Evolutionary conservation across 179 eudicot genomes (phyloP).

Genomic region (Silene vulgaris): DNA sequence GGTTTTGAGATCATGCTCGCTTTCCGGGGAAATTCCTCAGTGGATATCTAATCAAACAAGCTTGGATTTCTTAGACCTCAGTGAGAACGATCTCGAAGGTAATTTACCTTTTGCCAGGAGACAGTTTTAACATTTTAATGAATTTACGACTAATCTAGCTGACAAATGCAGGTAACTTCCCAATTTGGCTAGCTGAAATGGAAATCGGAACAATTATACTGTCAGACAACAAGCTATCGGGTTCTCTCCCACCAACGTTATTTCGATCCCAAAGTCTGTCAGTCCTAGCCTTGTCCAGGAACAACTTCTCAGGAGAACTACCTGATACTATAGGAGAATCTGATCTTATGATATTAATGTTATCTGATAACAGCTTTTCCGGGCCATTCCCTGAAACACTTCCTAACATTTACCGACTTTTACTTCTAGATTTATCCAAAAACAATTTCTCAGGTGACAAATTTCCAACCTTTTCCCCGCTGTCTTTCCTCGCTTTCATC

Average conservation of each 20-base stretch:
- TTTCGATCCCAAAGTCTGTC: slow-evolving; percentile 43
- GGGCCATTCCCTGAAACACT: slow-evolving; percentile 50
- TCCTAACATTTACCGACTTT: slow-evolving; percentile 38
- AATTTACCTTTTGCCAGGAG: slow-evolving; percentile 25
- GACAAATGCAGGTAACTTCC: slow-evolving; percentile 25
- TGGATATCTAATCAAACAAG: slow-evolving; percentile 51
- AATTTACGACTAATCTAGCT: background rate
- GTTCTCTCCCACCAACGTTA: slow-evolving; percentile 45
- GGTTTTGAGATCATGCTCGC: slow-evolving; percentile 38
- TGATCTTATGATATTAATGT: slow-evolving; percentile 45
- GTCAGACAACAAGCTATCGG: slow-evolving; percentile 49
- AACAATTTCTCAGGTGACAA: slow-evolving; percentile 47
- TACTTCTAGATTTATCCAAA: slow-evolving; percentile 49
- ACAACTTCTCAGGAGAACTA: slow-evolving; percentile 50
- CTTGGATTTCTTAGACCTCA: slow-evolving; percentile 44
- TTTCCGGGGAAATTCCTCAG: slow-evolving; percentile 40
- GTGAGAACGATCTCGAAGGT: slow-evolving; percentile 43
- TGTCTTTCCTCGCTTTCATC: slow-evolving; percentile 42
- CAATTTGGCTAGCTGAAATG: slow-evolving; percentile 53
- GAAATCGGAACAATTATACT: slow-evolving; percentile 45
- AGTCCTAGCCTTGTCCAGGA: slow-evolving; percentile 44
- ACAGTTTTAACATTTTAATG: no score
- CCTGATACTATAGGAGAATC: slow-evolving; percentile 51
- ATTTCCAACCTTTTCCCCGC: slow-evolving; percentile 36
- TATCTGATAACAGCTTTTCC: slow-evolving; percentile 44